A percentile compares a stretch with the other conserved stretches of the same genome.
phyloP scores from a whole-genome alignment of 306 rosid genomes.

The Lathyrus aphaca region DNA sequence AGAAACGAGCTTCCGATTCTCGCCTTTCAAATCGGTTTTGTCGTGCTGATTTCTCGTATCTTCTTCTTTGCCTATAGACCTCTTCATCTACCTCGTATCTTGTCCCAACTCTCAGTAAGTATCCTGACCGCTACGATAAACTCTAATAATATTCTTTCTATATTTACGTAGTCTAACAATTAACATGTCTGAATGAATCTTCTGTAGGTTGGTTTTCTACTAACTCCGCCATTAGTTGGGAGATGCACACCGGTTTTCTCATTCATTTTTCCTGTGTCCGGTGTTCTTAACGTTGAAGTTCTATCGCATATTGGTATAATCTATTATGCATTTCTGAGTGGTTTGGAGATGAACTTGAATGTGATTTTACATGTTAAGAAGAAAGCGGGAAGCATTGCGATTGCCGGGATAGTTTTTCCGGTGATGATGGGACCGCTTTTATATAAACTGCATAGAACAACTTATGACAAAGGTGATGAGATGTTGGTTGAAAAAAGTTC shows the following conservation, averaged over 20 bases:
- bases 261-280: neutral
- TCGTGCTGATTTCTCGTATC: neutral
- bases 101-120: constrained; percentile 40
- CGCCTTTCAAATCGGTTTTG: constrained; percentile 20
- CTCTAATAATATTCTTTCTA: too few relatives aligned
- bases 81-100: constrained; percentile 43
- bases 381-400: constrained; percentile 36
- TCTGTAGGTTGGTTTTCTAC: constrained; percentile 43
- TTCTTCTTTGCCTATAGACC: constrained; percentile 30
- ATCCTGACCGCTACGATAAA: neutral
- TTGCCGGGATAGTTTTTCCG: constrained; percentile 45
- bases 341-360: constrained; percentile 45
- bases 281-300: constrained; percentile 33
- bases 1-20: constrained; percentile 21
- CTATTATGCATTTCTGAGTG: constrained; percentile 47
- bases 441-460: neutral
- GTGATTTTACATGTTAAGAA: constrained; percentile 33
- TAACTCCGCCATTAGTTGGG: constrained; percentile 33
- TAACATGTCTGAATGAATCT: too few relatives aligned
- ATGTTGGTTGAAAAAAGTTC: neutral
- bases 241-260: fast-evolving
- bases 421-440: constrained; percentile 4
- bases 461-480: fast-evolving
- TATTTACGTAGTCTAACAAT: too few relatives aligned
- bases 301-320: constrained; percentile 36